Evolutionary conservation across 2,329 filamentous ascomycete genomes (phyloP).

Genomic region (Fusarium nelsonii): DNA sequence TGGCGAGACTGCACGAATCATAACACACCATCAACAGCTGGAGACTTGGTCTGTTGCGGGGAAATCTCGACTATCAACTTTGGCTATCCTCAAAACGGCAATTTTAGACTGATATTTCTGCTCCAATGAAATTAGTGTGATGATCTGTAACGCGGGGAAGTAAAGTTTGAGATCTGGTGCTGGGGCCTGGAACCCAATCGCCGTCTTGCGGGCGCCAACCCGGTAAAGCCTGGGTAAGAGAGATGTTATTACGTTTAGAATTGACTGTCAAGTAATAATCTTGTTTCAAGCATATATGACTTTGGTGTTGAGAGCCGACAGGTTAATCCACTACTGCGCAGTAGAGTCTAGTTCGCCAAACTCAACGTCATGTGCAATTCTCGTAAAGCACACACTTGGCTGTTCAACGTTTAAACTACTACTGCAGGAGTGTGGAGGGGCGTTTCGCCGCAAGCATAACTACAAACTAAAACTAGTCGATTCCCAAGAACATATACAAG

Average conservation of each 20-base stretch:
- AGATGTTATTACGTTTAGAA: neutral
- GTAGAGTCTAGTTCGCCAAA: neutral
- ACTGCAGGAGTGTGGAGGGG: neutral
- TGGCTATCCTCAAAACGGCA: slow-evolving; percentile 17
- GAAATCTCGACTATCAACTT: neutral
- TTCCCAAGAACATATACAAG: slow-evolving; percentile 7
- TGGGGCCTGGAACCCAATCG: neutral
- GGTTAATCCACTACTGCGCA: too few species aligned
- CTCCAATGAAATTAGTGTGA: neutral
- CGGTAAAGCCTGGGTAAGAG: neutral
- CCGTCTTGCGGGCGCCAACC: neutral
- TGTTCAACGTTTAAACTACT: neutral
- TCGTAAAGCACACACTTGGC: neutral
- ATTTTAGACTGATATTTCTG: slow-evolving; percentile 34
- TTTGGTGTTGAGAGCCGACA: too few species aligned
- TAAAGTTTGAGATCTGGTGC: neutral
- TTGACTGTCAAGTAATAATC: neutral
- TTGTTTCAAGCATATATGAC: neutral
- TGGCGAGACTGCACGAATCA: slow-evolving; percentile 18
- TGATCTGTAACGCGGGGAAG: neutral
- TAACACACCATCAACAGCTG: neutral
- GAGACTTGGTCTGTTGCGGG: neutral
- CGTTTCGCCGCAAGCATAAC: neutral
- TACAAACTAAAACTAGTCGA: neutral
- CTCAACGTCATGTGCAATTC: neutral